Conservation (phyloP, 2,329 filamentous ascomycete genomes). For the Epicoccum sorghinum region DNA sequence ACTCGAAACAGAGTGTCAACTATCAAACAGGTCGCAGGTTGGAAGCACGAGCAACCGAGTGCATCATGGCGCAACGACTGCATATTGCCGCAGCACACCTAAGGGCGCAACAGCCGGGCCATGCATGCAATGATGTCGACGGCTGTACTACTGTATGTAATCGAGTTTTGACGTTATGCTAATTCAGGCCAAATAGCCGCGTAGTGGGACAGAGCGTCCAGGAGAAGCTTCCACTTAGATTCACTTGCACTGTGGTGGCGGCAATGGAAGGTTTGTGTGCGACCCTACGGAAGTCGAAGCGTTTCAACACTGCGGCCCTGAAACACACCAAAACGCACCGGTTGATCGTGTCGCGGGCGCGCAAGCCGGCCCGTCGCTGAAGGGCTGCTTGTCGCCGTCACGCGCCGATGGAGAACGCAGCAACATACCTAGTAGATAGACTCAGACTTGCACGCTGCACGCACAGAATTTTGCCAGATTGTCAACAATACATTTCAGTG, state of each 20-base stretch:
- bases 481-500: slow-evolving; percentile 2
- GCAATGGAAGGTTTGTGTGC: slow-evolving; percentile 17
- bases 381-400: slow-evolving; percentile 11
- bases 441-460: background rate
- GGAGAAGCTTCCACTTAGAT: slow-evolving; percentile 8
- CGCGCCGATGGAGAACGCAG: slow-evolving; percentile 16
- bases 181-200: slow-evolving; percentile 3
- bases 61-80: background rate
- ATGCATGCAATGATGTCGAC: slow-evolving; percentile 6
- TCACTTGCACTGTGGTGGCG: slow-evolving; percentile 5
- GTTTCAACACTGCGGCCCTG: slow-evolving; percentile 39
- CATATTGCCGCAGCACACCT: background rate
- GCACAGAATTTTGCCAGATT: slow-evolving; percentile 1
- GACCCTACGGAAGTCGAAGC: slow-evolving; percentile 5
- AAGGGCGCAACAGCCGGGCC: background rate
- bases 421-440: background rate
- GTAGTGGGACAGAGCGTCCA: background rate
- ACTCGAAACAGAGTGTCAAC: slow-evolving; percentile 8
- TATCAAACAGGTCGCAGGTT: slow-evolving; percentile 1
- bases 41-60: slow-evolving; percentile 4
- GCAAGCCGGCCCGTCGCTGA: slow-evolving; percentile 9
- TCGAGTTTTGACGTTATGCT: background rate
- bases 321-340: slow-evolving; percentile 44
- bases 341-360: slow-evolving; percentile 5
- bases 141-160: background rate